phyloP scores from a whole-genome alignment of 768 basidiomycete genomes.

The Lactarius psammicola region DNA sequence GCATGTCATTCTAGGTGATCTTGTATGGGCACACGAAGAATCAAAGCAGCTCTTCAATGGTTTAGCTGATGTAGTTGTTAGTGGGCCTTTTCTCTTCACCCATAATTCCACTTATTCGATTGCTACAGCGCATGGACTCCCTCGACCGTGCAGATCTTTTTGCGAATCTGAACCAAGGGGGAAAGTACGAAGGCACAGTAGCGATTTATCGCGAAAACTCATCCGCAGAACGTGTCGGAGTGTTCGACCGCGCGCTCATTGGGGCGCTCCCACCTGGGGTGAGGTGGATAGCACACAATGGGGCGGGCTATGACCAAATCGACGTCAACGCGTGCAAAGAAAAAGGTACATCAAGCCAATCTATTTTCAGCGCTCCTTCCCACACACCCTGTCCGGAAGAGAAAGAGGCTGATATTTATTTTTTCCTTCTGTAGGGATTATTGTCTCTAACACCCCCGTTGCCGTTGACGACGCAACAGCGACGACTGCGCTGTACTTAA shows the following conservation, averaged over 20 bases:
- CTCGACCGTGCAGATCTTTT: conserved; percentile 67
- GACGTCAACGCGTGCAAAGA: conserved; percentile 72
- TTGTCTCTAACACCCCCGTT: conserved; percentile 84
- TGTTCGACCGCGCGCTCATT: conserved; percentile 80
- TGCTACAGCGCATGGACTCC: conserved; percentile 51
- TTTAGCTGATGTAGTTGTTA: conserved; percentile 74
- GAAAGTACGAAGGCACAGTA: conserved; percentile 69
- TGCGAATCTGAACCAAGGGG: conserved; percentile 55
- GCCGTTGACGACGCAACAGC: conserved; percentile 92
- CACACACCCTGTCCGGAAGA: background rate
- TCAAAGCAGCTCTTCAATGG: conserved; percentile 59
- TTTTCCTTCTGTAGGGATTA: conserved; percentile 50
- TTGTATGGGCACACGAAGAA: conserved; percentile 82
- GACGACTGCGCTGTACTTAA: conserved; percentile 79
- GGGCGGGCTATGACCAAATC: conserved; percentile 90
- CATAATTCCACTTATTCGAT: background rate
- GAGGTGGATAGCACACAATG: conserved; percentile 90
- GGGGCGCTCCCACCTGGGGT: conserved; percentile 61
- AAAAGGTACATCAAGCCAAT: conserved; percentile 50
- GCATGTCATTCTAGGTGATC: conserved; percentile 46
- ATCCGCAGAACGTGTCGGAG: conserved; percentile 62
- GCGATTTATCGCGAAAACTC: conserved; percentile 80
- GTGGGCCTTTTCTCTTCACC: conserved; percentile 34
- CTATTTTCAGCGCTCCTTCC: background rate
- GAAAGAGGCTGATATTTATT: background rate